Evolutionary conservation across 2,329 filamentous ascomycete genomes (phyloP).

Genomic region (Waltergamsia citrina): DNA sequence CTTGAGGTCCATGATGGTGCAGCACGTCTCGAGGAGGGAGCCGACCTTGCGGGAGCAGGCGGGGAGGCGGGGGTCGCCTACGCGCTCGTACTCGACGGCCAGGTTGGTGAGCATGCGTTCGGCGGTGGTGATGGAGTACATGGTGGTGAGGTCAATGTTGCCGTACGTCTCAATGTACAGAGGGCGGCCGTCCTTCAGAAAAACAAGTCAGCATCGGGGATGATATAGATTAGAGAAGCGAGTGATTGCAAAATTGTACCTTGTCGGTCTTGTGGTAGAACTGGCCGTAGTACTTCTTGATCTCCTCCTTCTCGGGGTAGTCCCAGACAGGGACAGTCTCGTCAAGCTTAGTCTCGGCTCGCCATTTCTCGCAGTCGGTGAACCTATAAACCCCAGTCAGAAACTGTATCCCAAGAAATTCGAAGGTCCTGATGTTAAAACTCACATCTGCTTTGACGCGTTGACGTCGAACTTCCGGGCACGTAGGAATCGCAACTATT

Average conservation of each 20-base stretch:
- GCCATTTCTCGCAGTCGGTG: slow-evolving; percentile 82
- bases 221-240: slow-evolving; percentile 20
- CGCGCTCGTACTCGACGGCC: slow-evolving; percentile 94
- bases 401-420: not conserved
- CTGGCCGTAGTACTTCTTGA: slow-evolving; percentile 91
- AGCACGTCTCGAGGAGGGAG: slow-evolving; percentile 90
- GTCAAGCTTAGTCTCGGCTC: slow-evolving; percentile 77
- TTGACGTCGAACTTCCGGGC: slow-evolving; percentile 92
- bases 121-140: slow-evolving; percentile 86
- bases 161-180: slow-evolving; percentile 96
- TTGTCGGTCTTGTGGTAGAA: slow-evolving; percentile 98
- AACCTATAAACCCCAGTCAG: slow-evolving; percentile 59
- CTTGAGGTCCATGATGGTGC: slow-evolving; percentile 97
- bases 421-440: too few relatives aligned
- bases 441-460: slow-evolving; percentile 79
- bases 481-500: slow-evolving; percentile 76
- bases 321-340: slow-evolving; percentile 72
- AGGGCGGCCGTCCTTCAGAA: slow-evolving; percentile 77
- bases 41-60: slow-evolving; percentile 90
- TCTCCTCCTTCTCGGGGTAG: slow-evolving; percentile 73
- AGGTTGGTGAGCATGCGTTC: slow-evolving; percentile 96
- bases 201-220: not conserved
- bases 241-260: slow-evolving; percentile 29
- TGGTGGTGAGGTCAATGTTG: slow-evolving; percentile 79
- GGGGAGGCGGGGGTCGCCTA: slow-evolving; percentile 84